Percentiles rank a stretch among this genome's conserved stretches.
Conservation (phyloP, 768 basidiomycete genomes). For the Cytidiella melzeri region DNA sequence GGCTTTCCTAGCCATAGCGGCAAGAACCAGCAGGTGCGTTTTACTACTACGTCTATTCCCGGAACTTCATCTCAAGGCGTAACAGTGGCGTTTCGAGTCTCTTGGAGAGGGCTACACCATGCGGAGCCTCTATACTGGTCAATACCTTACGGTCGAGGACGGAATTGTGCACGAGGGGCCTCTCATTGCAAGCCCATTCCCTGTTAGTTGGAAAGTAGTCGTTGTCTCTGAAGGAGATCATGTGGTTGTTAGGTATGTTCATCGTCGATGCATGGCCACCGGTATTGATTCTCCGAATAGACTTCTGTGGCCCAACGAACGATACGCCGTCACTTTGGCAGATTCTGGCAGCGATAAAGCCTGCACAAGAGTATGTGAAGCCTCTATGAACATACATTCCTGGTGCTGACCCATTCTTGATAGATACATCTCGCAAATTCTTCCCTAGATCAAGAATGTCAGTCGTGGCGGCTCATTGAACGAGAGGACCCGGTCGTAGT, state of each 20-base stretch:
- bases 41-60: background rate
- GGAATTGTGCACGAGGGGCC: slow-evolving; percentile 9
- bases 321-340: slow-evolving; percentile 17
- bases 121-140: slow-evolving; percentile 10
- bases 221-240: slow-evolving; percentile 14
- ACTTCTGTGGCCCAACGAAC: slow-evolving; percentile 20
- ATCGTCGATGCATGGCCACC: background rate
- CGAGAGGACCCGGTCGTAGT: slow-evolving; percentile 8
- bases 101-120: slow-evolving; percentile 22
- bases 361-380: slow-evolving; percentile 16
- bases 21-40: slow-evolving; percentile 20
- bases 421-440: slow-evolving; percentile 18
- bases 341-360: slow-evolving; percentile 15
- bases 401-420: background rate
- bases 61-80: background rate
- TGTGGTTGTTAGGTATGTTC: slow-evolving; percentile 13
- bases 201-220: slow-evolving; percentile 19
- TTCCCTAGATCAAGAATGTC: slow-evolving; percentile 13
- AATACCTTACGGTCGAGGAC: slow-evolving; percentile 19
- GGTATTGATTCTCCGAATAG: slow-evolving; percentile 3
- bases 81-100: slow-evolving; percentile 21
- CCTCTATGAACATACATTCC: too few relatives aligned
- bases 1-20: slow-evolving; percentile 19
- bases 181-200: slow-evolving; percentile 21
- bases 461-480: slow-evolving; percentile 19